These are phyloP conservation scores for Mycena sanguinolenta DNA, from an alignment of 768 basidiomycete species.

Conservation along the genomic window DNA sequence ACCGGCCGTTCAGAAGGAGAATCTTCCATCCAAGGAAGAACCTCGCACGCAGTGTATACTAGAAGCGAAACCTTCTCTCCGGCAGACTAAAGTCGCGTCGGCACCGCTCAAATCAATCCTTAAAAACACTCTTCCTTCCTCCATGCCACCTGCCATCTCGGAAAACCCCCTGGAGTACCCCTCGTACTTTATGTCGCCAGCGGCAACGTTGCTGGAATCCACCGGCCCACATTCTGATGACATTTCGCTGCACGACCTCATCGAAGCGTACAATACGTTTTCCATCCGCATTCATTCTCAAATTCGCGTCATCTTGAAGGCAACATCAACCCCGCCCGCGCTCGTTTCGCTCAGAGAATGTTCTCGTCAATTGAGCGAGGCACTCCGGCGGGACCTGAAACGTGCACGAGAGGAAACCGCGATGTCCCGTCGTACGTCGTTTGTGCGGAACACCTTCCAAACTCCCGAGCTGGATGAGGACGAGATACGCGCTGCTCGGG, in stretches of 20 bases:
- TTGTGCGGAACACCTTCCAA: conserved; percentile 25
- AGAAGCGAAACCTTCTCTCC: conserved; percentile 12
- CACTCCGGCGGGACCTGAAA: conserved; percentile 66
- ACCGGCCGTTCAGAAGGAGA: conserved; percentile 35
- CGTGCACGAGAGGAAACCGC: conserved; percentile 49
- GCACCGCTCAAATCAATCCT: conserved; percentile 34
- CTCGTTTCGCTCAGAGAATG: conserved; percentile 49
- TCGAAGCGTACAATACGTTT: conserved; percentile 72
- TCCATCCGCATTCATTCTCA: conserved; percentile 57
- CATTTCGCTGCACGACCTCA: conserved; percentile 66
- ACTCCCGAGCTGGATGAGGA: conserved; percentile 45
- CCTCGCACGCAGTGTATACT: conserved; percentile 3
- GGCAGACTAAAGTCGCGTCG: conserved; percentile 18
- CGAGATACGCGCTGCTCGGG: conserved; percentile 54
- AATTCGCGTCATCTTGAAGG: conserved; percentile 36
- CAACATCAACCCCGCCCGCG: conserved; percentile 37
- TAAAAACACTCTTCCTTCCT: conserved; percentile 23
- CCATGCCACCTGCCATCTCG: conserved; percentile 31
- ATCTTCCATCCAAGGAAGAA: conserved; percentile 14
- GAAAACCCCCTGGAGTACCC: conserved; percentile 35
- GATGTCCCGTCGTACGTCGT: conserved; percentile 42
- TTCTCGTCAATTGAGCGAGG: conserved; percentile 52
- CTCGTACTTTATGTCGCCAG: conserved; percentile 55
- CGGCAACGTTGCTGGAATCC: conserved; percentile 63
- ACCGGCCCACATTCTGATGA: conserved; percentile 49